phyloP scores from a whole-genome alignment of 148 eudicot genomes.

The Oxyria digyna region DNA sequence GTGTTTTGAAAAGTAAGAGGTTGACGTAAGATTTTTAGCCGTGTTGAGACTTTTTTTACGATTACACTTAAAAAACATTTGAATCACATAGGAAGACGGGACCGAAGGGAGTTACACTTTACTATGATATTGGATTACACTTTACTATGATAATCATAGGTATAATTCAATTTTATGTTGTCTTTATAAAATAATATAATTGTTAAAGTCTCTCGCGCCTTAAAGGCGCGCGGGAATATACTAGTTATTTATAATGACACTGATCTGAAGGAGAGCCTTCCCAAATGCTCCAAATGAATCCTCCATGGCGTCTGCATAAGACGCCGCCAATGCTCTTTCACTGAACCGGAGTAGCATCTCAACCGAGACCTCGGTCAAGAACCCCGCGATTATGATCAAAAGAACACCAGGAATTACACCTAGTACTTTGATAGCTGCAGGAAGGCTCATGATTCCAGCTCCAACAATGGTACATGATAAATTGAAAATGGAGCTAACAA shows the following conservation, averaged over 20 bases:
- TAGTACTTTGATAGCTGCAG: constrained; percentile 75
- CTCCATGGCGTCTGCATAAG: constrained; percentile 78
- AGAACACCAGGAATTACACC: constrained; percentile 66
- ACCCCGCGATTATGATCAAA: constrained; percentile 51
- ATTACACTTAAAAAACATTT: too few relatives aligned
- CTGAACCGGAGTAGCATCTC: constrained; percentile 74
- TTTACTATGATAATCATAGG: too few relatives aligned
- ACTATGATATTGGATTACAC: too few relatives aligned
- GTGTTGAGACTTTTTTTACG: too few relatives aligned
- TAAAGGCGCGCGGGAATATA: too few relatives aligned
- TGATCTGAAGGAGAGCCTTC: constrained; percentile 44
- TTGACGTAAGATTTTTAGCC: too few relatives aligned
- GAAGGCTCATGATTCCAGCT: constrained; percentile 93
- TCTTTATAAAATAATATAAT: too few relatives aligned
- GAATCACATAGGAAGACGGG: too few relatives aligned
- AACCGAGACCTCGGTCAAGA: constrained; percentile 60
- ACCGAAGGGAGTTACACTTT: too few relatives aligned
- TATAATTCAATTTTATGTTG: too few relatives aligned
- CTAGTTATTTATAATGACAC: constrained; percentile 75
- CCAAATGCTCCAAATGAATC: constrained; percentile 72
- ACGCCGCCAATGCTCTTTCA: constrained; percentile 31
- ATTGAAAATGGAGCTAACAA: constrained; percentile 73
- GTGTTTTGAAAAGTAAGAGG: too few relatives aligned
- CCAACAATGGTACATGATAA: constrained; percentile 83
- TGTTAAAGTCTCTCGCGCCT: too few relatives aligned